Conservation (phyloP, 768 basidiomycete species). For the Mycena rosella region DNA sequence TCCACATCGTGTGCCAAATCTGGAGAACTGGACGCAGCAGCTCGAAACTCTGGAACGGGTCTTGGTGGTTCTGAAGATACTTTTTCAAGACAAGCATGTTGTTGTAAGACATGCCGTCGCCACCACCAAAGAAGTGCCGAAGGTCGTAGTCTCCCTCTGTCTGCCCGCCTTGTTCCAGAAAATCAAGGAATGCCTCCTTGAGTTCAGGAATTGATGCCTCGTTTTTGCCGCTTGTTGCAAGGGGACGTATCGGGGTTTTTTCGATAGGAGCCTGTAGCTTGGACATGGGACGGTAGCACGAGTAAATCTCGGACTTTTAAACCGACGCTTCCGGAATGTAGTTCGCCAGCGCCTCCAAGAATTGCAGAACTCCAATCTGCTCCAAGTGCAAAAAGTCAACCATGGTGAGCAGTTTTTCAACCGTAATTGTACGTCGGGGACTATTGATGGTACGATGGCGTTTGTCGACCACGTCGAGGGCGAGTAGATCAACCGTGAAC, state of each 20-base stretch:
- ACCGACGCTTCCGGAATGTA: neutral
- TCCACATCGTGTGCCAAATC: conserved; percentile 52
- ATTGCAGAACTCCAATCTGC: neutral
- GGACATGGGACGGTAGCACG: neutral
- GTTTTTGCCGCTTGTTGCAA: conserved; percentile 11
- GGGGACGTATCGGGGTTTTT: neutral
- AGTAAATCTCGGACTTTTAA: neutral
- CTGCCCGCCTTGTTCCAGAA: conserved; percentile 38
- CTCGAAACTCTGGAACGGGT: conserved; percentile 38
- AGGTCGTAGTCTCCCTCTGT: conserved; percentile 36
- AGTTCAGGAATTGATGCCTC: neutral
- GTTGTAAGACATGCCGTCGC: conserved; percentile 54
- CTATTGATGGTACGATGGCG: neutral
- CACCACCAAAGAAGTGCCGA: conserved; percentile 44
- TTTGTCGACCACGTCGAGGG: neutral
- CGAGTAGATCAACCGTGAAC: neutral
- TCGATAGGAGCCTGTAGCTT: neutral
- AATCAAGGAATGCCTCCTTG: conserved; percentile 7
- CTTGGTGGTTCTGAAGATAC: conserved; percentile 13
- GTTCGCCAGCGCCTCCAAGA: neutral
- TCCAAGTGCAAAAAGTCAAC: neutral
- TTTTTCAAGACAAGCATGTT: conserved; percentile 29
- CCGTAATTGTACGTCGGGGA: neutral
- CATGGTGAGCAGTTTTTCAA: neutral
- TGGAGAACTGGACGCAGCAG: conserved; percentile 40